A percentile compares a stretch with the other conserved stretches of the same genome.
Conservation (phyloP, 352 stramenopile species). For the Phytophthora meadii region DNA sequence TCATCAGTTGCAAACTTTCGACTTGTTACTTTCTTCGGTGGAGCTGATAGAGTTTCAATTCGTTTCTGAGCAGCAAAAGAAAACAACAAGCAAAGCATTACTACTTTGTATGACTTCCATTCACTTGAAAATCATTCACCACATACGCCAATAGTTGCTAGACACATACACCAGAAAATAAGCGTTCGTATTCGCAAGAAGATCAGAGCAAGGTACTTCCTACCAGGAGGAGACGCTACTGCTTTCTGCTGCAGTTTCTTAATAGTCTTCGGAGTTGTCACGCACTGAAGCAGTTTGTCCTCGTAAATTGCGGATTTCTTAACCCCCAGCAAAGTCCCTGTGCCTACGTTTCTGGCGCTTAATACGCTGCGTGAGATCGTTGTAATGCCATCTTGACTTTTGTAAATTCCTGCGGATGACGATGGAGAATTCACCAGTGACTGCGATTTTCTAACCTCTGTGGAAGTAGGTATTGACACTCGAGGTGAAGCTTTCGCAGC, state of each 20-base stretch:
- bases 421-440: slow-evolving; percentile 29
- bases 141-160: slow-evolving; percentile 41
- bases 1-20: slow-evolving; percentile 77
- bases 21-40: slow-evolving; percentile 43
- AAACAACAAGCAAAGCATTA: neutral
- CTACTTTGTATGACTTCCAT: no score
- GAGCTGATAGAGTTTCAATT: slow-evolving; percentile 64
- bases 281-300: slow-evolving; percentile 57
- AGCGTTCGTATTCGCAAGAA: slow-evolving; percentile 1
- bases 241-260: slow-evolving; percentile 61
- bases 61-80: slow-evolving; percentile 51
- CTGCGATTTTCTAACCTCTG: slow-evolving; percentile 20
- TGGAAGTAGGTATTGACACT: neutral
- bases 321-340: slow-evolving; percentile 54
- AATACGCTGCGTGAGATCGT: slow-evolving; percentile 52
- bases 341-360: slow-evolving; percentile 18
- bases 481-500: slow-evolving; percentile 11
- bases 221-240: slow-evolving; percentile 54
- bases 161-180: neutral
- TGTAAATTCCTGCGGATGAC: slow-evolving; percentile 12
- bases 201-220: slow-evolving; percentile 2
- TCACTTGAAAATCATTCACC: neutral
- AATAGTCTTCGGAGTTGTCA: slow-evolving; percentile 49
- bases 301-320: slow-evolving; percentile 70
- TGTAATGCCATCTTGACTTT: slow-evolving; percentile 67